Conservation (phyloP, 1,284 basidiomycete genomes). For the Malassezia psittaci region DNA sequence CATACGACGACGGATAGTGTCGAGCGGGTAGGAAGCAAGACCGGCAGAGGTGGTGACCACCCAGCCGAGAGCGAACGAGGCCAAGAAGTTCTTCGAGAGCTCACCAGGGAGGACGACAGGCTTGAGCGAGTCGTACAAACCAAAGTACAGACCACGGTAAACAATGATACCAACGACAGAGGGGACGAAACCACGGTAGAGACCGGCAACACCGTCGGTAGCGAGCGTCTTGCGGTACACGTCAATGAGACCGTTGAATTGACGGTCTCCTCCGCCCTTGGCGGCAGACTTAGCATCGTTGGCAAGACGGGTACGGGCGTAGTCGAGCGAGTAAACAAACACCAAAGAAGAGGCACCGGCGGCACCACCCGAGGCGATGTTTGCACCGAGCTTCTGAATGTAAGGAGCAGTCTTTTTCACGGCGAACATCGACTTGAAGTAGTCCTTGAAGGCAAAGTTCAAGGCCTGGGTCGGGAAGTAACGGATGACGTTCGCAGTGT, state of each 20-base stretch:
- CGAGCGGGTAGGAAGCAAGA: conserved; percentile 48
- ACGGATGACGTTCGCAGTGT: conserved; percentile 48
- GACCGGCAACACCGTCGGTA: conserved; percentile 47
- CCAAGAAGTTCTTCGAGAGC: conserved; percentile 46
- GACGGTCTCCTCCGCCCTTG: conserved; percentile 48
- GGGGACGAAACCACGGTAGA: conserved; percentile 49
- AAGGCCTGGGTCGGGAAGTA: conserved; percentile 48
- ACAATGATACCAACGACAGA: conserved; percentile 48
- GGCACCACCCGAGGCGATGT: conserved; percentile 48
- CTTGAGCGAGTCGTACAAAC: conserved; percentile 49
- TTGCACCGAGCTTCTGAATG: conserved; percentile 46
- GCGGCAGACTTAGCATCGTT: conserved; percentile 48
- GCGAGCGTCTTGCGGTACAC: conserved; percentile 48
- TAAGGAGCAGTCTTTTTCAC: conserved; percentile 47
- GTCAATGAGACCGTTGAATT: conserved; percentile 49
- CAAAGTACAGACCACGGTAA: conserved; percentile 49
- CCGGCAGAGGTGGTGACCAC: conserved; percentile 47
- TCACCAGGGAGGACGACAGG: conserved; percentile 45
- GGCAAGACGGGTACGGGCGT: conserved; percentile 49
- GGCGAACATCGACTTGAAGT: conserved; percentile 41
- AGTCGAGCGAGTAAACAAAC: conserved; percentile 49
- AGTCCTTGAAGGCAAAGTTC: conserved; percentile 48
- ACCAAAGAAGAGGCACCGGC: conserved; percentile 48
- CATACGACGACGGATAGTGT: conserved; percentile 48
- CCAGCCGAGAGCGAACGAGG: conserved; percentile 48